A percentile compares a stretch with the other conserved stretches of the same genome.
These are phyloP conservation scores for Syncephalastrum racemosum DNA, from an alignment of 371 early-diverging fungal species.

Conservation along the genomic window DNA sequence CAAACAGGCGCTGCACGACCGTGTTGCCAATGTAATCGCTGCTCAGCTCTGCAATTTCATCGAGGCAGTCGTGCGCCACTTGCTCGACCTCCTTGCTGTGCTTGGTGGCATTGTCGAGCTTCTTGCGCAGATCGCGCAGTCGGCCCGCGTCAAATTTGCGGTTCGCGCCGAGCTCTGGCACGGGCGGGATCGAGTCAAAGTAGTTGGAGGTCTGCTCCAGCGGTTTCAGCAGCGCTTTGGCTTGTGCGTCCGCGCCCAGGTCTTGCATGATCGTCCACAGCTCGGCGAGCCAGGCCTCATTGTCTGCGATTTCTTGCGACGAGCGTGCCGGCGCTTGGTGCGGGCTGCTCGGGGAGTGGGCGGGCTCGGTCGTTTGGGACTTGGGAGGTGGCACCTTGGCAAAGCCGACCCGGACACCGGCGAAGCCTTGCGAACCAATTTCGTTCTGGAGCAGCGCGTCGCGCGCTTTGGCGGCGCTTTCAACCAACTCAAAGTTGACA, in stretches of 20 bases:
- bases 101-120: conserved; percentile 70
- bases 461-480: conserved; percentile 87
- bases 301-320: conserved; percentile 13
- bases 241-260: conserved; percentile 18
- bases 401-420: conserved; percentile 85
- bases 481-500: conserved; percentile 88
- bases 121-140: conserved; percentile 85
- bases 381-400: conserved; percentile 78
- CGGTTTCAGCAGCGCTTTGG: conserved; percentile 19
- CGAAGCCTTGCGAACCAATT: conserved; percentile 73
- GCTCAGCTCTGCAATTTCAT: conserved; percentile 79
- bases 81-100: conserved; percentile 58
- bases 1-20: conserved; percentile 83
- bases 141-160: conserved; percentile 78
- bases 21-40: conserved; percentile 79
- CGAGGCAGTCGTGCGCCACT: conserved; percentile 73
- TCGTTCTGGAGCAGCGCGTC: conserved; percentile 86
- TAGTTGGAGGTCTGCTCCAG: conserved; percentile 40
- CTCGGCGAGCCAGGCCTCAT: conserved; percentile 29
- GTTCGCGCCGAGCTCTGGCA: conserved; percentile 67
- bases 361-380: neutral
- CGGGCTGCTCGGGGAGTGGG: conserved; percentile 3
- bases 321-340: conserved; percentile 8
- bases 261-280: conserved; percentile 32
- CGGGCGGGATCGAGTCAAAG: conserved; percentile 65